Evolutionary conservation across 2,329 filamentous ascomycete genomes (phyloP), one percentile per base, ranked within the genome.

Genomic region (Nakataea oryzae): DNA sequence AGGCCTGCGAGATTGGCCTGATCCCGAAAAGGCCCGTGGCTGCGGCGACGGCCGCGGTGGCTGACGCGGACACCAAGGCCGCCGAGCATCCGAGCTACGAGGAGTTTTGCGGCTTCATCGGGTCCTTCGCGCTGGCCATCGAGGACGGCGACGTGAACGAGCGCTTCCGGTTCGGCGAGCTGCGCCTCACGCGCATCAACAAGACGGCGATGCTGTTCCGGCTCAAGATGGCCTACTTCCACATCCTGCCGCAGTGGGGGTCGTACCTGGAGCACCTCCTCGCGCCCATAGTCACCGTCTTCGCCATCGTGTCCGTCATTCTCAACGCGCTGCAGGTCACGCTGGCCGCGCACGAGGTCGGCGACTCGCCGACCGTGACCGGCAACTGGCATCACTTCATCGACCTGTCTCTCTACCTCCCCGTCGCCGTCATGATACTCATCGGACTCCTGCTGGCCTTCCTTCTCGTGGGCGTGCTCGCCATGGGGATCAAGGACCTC

Each of bases 81-180:
- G 64, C 64, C 17, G 4, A 54, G 29, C 21, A 34, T 5, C 68
- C 67, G 13, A 69, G 66, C 9, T 72, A 71, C 67, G 65, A 69
- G 61, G 50, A 61, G 30, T 73, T 68, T 66, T 71, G 68, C 65
- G 26, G 63, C 6, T 75, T 76, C 63, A 68, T 72, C 3, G 61
- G 63, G 17, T 64, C 64, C 5, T 71, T 75, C 57, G 57, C 14
- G 28, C 29, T 56, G 1, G 11, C 62, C 12, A 63, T 74, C 3
- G n/a, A 59, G 5, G 72, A 75, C 57, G 8, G 63, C 0, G 50
- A 68, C 3, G 70, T 74, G 12, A 69, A 66, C 30, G 62, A 61
- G 3, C 71, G 76, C 1, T 77, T 73, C 64, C 55, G 67, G 30
- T 75, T 72, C 62, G 75, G 75, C 55, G 74, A 77, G 65, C 68